Evolutionary conservation across 2,329 filamentous ascomycete genomes (phyloP).

Genomic region (Tricladium varicosporioides): DNA sequence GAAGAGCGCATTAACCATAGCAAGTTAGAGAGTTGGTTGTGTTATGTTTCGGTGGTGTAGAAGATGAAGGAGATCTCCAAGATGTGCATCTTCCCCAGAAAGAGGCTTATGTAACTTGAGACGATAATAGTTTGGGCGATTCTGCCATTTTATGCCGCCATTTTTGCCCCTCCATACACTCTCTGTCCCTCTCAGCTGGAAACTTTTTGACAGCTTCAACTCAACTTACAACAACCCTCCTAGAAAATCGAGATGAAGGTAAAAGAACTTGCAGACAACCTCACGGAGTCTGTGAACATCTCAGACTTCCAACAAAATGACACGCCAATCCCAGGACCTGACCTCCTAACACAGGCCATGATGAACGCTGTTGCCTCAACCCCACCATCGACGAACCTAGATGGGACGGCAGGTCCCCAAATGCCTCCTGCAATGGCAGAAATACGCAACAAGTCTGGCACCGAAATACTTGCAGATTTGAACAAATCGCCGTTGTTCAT

Average conservation of each 20-base stretch:
- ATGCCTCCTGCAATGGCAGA: conserved; percentile 59
- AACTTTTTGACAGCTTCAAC: neutral
- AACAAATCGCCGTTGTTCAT: conserved; percentile 87
- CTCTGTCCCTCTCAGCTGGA: conserved; percentile 4
- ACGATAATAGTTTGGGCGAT: conserved; percentile 1
- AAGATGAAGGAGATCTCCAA: neutral
- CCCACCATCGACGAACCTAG: conserved; percentile 8
- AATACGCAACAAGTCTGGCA: conserved; percentile 52
- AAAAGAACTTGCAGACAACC: conserved; percentile 27
- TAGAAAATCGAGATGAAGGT: conserved; percentile 27
- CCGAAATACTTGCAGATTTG: conserved; percentile 62
- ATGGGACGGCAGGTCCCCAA: conserved; percentile 26
- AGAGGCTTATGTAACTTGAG: neutral
- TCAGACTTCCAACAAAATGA: conserved; percentile 12
- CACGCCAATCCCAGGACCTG: conserved; percentile 11
- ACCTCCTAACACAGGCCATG: conserved; percentile 31
- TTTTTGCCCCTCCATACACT: conserved; percentile 9
- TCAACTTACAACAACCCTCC: conserved; percentile 1
- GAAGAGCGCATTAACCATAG: too few relatives aligned
- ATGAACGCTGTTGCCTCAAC: conserved; percentile 18
- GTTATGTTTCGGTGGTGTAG: neutral
- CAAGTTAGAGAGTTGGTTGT: too few relatives aligned
- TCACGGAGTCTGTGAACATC: conserved; percentile 16
- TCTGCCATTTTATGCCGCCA: conserved; percentile 1
- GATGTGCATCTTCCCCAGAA: neutral